phyloP scores from a whole-genome alignment of 2,329 filamentous ascomycete species.

The Hyphodiscus sp. region DNA sequence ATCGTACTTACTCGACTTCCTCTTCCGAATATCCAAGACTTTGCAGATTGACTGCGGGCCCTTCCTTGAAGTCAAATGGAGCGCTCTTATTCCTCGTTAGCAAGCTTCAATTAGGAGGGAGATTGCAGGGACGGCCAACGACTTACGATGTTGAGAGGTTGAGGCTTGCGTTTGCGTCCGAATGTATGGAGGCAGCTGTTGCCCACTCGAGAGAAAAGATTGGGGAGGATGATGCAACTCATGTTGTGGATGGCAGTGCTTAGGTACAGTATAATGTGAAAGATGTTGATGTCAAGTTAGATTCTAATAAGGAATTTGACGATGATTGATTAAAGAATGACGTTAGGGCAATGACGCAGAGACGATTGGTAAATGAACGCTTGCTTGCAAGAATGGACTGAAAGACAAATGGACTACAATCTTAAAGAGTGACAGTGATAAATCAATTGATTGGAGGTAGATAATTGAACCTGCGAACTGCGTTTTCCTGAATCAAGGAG shows the following conservation, averaged over 20 bases:
- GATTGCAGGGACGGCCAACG: neutral
- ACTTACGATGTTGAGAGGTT: conserved; percentile 16
- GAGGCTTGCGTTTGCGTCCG: conserved; percentile 13
- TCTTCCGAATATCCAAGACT: conserved; percentile 47
- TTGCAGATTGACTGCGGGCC: conserved; percentile 40
- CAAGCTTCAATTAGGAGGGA: neutral
- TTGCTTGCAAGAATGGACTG: conserved; percentile 11
- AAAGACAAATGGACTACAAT: conserved; percentile 7
- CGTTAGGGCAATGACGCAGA: conserved; percentile 4
- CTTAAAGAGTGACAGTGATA: conserved; percentile 14
- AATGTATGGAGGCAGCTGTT: conserved; percentile 15
- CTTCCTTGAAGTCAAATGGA: conserved; percentile 52
- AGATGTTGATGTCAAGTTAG: neutral
- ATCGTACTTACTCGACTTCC: conserved; percentile 48
- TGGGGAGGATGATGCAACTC: conserved; percentile 11
- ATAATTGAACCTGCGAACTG: neutral
- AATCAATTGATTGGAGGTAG: neutral
- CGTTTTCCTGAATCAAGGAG: neutral
- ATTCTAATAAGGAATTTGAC: neutral
- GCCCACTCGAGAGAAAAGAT: conserved; percentile 7
- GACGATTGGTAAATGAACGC: conserved; percentile 6
- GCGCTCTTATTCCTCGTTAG: conserved; percentile 41
- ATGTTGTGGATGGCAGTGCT: conserved; percentile 2
- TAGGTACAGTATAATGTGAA: neutral
- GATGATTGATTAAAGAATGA: neutral